Evolutionary conservation across 257 asterid genomes (phyloP).

Genomic region (Verbena officinalis): DNA sequence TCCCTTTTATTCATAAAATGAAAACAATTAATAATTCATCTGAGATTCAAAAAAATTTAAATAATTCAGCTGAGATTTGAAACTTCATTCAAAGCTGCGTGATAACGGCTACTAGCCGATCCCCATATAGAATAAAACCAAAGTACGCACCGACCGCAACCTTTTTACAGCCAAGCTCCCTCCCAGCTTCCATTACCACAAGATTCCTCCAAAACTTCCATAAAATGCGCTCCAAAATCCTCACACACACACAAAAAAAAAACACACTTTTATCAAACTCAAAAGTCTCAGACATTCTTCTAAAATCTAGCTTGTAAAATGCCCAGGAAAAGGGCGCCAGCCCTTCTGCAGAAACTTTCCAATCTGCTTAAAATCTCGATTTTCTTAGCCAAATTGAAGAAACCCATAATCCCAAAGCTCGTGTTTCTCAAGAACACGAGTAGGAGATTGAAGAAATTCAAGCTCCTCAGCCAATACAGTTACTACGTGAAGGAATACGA

Average conservation of each 20-base stretch:
- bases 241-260: neutral
- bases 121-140: conserved; percentile 30
- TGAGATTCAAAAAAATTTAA: conserved; percentile 1
- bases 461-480: conserved; percentile 39
- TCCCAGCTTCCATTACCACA: conserved; percentile 32
- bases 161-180: conserved; percentile 47
- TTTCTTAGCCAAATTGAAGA: conserved; percentile 53
- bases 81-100: conserved; percentile 19
- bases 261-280: conserved; percentile 12
- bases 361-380: conserved; percentile 39
- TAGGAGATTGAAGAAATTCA: conserved; percentile 36
- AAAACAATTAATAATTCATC: neutral
- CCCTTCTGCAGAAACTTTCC: conserved; percentile 49
- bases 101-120: conserved; percentile 46
- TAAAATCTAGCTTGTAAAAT: conserved; percentile 27
- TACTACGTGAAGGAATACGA: conserved; percentile 59
- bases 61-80: conserved; percentile 25
- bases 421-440: conserved; percentile 38
- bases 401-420: conserved; percentile 42
- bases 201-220: conserved; percentile 18
- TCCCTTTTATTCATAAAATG: neutral
- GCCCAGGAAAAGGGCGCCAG: conserved; percentile 45
- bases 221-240: conserved; percentile 30
- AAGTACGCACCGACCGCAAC: conserved; percentile 30
- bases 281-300: conserved; percentile 19